Percentiles rank a stretch among this genome's conserved stretches.
These are phyloP conservation scores for Wallacemonas sp. DNA, from an alignment of 208 protist species.

Conservation along the genomic window DNA sequence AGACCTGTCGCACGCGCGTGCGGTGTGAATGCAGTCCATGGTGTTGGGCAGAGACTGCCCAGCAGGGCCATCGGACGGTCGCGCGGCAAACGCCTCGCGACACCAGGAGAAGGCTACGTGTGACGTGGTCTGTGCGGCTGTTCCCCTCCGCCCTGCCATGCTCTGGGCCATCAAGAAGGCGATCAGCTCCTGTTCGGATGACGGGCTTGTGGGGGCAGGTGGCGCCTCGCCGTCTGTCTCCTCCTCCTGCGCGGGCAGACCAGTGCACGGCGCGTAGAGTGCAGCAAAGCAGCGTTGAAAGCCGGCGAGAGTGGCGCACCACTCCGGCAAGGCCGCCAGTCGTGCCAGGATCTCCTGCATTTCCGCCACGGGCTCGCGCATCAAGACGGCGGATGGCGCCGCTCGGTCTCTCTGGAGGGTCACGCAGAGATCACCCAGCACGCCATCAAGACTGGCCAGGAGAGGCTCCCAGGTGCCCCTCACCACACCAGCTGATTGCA, in stretches of 20 bases:
- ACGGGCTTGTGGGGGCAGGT: too few relatives aligned
- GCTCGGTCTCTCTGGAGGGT: not conserved
- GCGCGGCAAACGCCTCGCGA: not conserved
- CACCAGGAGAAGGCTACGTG: conserved; percentile 9
- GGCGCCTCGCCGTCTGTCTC: too few relatives aligned
- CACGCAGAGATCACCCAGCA: conserved; percentile 1
- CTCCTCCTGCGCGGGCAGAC: not conserved
- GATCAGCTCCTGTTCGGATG: not conserved
- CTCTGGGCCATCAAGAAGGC: not conserved
- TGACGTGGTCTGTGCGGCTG: not conserved
- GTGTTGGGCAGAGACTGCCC: not conserved
- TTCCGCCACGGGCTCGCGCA: not conserved
- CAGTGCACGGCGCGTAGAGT: conserved; percentile 40
- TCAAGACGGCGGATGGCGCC: not conserved
- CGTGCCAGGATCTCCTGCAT: conserved; percentile 18
- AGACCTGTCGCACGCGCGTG: too few relatives aligned
- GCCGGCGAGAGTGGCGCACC: conserved; percentile 31
- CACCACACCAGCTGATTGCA: conserved; percentile 33
- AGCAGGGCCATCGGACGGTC: not conserved
- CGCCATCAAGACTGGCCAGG: conserved; percentile 48
- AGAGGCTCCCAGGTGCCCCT: conserved; percentile 77
- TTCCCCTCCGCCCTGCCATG: not conserved
- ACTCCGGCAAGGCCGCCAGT: conserved; percentile 32
- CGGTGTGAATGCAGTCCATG: not conserved
- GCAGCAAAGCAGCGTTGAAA: conserved; percentile 68